Percentiles rank a stretch among this genome's conserved stretches.
These are phyloP conservation scores for Zygosaccharomyces gambellarensis DNA, from an alignment of 805 yeast genomes.

Conservation along the genomic window DNA sequence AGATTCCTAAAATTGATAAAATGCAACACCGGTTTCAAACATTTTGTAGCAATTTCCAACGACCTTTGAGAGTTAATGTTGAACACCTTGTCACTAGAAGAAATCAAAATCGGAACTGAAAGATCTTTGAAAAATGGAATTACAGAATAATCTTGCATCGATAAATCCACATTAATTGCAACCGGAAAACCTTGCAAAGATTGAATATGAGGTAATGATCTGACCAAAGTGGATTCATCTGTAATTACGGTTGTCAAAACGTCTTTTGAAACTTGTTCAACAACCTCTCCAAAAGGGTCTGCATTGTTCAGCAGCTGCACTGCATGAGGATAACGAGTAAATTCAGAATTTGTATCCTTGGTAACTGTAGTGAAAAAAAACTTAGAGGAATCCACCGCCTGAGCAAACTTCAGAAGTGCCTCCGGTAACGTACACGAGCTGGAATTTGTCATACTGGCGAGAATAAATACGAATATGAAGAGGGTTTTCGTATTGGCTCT, in stretches of 20 bases:
- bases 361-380: constrained; percentile 23
- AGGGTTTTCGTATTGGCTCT: not conserved
- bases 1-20: constrained; percentile 41
- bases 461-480: not conserved
- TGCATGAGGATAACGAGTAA: constrained; percentile 12
- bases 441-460: constrained; percentile 8
- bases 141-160: constrained; percentile 59
- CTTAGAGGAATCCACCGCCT: constrained; percentile 8
- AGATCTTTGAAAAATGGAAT: constrained; percentile 72
- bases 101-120: constrained; percentile 58
- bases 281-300: constrained; percentile 32
- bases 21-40: constrained; percentile 61
- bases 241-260: constrained; percentile 46
- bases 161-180: constrained; percentile 58
- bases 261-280: constrained; percentile 14
- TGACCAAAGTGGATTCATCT: constrained; percentile 49
- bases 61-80: constrained; percentile 53
- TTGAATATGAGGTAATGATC: constrained; percentile 54
- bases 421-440: constrained; percentile 9
- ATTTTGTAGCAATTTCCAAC: constrained; percentile 47
- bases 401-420: constrained; percentile 15
- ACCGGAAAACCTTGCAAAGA: constrained; percentile 39
- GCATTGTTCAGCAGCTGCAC: constrained; percentile 23
- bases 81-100: constrained; percentile 55
- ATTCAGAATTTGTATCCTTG: constrained; percentile 15